Evolutionary conservation across 23 red algal genomes (phyloP), one percentile per base, ranked within the genome.

Genomic region (Gracilaria caudata): DNA sequence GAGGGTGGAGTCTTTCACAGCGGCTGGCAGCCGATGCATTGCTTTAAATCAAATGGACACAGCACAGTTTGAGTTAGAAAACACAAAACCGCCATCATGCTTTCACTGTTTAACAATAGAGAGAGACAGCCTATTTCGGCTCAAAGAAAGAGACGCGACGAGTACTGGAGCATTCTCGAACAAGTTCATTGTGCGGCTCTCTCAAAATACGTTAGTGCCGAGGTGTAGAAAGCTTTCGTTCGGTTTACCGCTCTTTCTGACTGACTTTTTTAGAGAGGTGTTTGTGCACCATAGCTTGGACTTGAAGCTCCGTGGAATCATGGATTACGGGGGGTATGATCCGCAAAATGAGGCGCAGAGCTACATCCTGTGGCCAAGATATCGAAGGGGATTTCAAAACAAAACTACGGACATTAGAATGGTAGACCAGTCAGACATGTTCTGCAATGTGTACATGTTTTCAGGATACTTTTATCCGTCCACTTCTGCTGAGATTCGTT

Each of bases 391-490:
- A 33, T 79, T 51, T 54, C 7, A 44, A 33, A 89, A 89, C 68
- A 73, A 33, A 23, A 66, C 85, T 4, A 72, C 24, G 21, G 85
- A 89, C 38, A 21, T 38, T 32, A 34, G 32, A 53, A 76, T 91
- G 33, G 34, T 74, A 38, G 87, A 91, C 44, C 44, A 81, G 24
- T 60, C 61, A 61, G 87, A 91, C 77, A 82, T 91, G 76, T 76
- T 82, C 13, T 91, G 87, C 87, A 91, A 91, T 46, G 78, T 82
- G 41, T 91, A 91, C 63, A 60, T 91, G 63, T 91, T 91, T 35
- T 91, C 87, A 14, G 87, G 77, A 12, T 91, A 56, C 51, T 91
- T 91, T 63, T 91, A 91, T 36, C 87, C 87, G 5, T 74, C 61
- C 35, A 66, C 64, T 9, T 58, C 87, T 5, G 0, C 30, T 17